Percentiles rank a stretch among this genome's conserved stretches.
Conservation (phyloP, 805 yeast genomes). For the Candida tibetensis region DNA sequence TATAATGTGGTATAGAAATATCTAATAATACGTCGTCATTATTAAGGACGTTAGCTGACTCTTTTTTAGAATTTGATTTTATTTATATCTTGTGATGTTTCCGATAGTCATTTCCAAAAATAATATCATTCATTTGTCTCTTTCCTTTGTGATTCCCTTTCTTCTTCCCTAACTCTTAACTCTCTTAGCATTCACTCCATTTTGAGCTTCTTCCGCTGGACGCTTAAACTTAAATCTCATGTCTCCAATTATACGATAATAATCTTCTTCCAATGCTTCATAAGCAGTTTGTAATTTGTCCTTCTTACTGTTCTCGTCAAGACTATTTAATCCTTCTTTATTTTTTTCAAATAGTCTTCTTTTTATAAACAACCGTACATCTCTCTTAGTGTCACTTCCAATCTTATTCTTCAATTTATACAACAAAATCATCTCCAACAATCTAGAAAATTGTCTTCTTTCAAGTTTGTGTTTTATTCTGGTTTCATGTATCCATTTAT, state of each 20-base stretch:
- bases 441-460: slow-evolving; percentile 71
- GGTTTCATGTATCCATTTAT: slow-evolving; percentile 40
- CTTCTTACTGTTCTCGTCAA: slow-evolving; percentile 60
- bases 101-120: too few relatives aligned
- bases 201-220: slow-evolving; percentile 1
- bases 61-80: too few relatives aligned
- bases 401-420: slow-evolving; percentile 29
- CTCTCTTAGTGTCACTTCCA: slow-evolving; percentile 27
- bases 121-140: too few relatives aligned
- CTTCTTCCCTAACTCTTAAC: slow-evolving; percentile 5
- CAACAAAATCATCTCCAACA: slow-evolving; percentile 71
- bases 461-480: slow-evolving; percentile 57
- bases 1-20: too few relatives aligned
- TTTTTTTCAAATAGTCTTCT: slow-evolving; percentile 74
- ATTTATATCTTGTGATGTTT: too few relatives aligned
- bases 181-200: slow-evolving; percentile 2
- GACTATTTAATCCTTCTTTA: slow-evolving; percentile 66
- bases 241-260: slow-evolving; percentile 52
- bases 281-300: slow-evolving; percentile 78
- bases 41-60: too few relatives aligned
- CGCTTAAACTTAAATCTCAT: slow-evolving; percentile 21
- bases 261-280: slow-evolving; percentile 66
- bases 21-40: too few relatives aligned
- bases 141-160: too few relatives aligned
- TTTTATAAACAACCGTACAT: slow-evolving; percentile 63